Evolutionary conservation across 495 filamentous ascomycete species (phyloP).

Genomic region (Podospora appendiculata): DNA sequence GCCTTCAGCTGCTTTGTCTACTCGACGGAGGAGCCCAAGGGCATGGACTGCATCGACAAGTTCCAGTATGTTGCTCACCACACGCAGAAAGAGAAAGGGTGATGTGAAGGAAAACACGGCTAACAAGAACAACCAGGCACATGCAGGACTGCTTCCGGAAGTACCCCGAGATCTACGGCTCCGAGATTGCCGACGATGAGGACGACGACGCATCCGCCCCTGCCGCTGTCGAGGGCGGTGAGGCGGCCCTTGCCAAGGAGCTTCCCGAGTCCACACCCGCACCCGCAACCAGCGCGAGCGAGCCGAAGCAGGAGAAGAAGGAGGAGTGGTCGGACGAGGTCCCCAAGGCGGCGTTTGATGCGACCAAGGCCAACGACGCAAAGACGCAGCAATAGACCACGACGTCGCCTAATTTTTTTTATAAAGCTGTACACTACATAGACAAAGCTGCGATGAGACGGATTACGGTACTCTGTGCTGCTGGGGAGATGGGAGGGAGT

Average conservation of each 20-base stretch:
- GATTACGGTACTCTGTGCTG: too few relatives aligned
- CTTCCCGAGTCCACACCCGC: background rate
- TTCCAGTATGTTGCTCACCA: constrained; percentile 64
- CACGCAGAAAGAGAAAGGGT: background rate
- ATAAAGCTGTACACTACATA: constrained; percentile 1
- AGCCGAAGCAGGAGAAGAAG: background rate
- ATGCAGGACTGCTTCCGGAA: constrained; percentile 97
- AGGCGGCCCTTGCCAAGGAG: constrained; percentile 4
- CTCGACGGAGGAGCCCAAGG: constrained; percentile 92
- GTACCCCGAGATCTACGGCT: constrained; percentile 85
- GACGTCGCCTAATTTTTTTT: background rate
- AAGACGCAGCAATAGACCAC: constrained; percentile 13
- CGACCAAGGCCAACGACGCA: constrained; percentile 18
- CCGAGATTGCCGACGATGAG: constrained; percentile 86
- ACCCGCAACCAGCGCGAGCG: background rate
- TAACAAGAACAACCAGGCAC: constrained; percentile 38
- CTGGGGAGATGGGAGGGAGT: background rate
- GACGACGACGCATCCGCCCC: constrained; percentile 22
- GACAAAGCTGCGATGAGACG: background rate
- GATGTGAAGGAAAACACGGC: constrained; percentile 16
- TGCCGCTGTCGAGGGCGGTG: constrained; percentile 5
- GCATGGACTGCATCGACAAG: constrained; percentile 95
- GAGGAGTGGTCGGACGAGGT: background rate
- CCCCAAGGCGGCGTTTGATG: constrained; percentile 16
- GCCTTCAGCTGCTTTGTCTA: constrained; percentile 98